phyloP scores from a whole-genome alignment of 441 rosid genomes.

The Euphorbia schlechtendalii region DNA sequence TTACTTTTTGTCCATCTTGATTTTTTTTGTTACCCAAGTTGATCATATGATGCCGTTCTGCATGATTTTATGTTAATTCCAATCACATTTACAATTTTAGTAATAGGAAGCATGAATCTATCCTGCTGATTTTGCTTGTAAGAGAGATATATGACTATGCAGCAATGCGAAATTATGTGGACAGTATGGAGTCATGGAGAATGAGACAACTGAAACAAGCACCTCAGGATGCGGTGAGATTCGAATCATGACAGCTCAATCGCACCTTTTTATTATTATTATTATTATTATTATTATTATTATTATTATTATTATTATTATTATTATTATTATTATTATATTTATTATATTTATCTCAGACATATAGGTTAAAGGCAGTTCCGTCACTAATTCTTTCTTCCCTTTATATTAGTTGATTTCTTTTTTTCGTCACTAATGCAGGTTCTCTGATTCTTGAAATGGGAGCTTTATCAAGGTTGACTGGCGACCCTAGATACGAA shows the following conservation, averaged over 20 bases:
- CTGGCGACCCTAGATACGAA: constrained; percentile 81
- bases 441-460: constrained; percentile 95
- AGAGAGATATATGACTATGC: constrained; percentile 46
- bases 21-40: not conserved
- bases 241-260: too few relatives aligned
- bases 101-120: constrained; percentile 29
- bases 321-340: too few relatives aligned
- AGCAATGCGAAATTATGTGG: constrained; percentile 50
- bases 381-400: constrained; percentile 16
- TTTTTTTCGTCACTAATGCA: constrained; percentile 21
- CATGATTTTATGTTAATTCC: constrained; percentile 6
- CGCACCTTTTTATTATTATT: too few relatives aligned
- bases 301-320: too few relatives aligned
- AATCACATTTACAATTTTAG: constrained; percentile 15
- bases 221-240: constrained; percentile 93
- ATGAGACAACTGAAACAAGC: constrained; percentile 92
- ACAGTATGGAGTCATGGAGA: constrained; percentile 79
- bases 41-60: constrained; percentile 9
- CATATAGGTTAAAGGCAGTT: constrained; percentile 8
- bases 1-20: not conserved
- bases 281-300: too few relatives aligned
- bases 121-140: constrained; percentile 32
- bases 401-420: constrained; percentile 17
- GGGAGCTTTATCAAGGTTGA: constrained; percentile 89
- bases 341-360: too few relatives aligned